These are phyloP conservation scores for Pseudozyma thailandica DNA, from an alignment of 1,284 basidiomycete species.

Conservation along the genomic window DNA sequence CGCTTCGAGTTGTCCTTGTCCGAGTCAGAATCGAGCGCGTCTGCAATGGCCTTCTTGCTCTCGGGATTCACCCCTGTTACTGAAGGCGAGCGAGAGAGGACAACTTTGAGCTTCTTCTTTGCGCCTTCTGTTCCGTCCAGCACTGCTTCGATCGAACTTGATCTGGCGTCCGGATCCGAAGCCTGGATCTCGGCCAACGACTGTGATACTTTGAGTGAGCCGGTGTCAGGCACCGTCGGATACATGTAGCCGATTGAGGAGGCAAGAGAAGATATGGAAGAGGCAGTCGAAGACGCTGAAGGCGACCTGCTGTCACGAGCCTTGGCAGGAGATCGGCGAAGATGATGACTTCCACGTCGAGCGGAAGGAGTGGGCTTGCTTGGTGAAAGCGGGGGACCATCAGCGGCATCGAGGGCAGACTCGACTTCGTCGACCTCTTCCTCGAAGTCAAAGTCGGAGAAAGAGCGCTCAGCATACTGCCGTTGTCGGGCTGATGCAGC, in stretches of 20 bases:
- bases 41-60: conserved; percentile 6
- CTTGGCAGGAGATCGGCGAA: conserved; percentile 13
- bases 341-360: conserved; percentile 10
- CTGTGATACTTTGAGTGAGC: conserved; percentile 30
- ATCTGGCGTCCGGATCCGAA: conserved; percentile 19
- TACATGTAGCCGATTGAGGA: conserved; percentile 43
- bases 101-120: conserved; percentile 23
- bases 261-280: conserved; percentile 12
- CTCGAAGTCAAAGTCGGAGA: conserved; percentile 31
- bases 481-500: conserved; percentile 28
- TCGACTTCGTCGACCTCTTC: conserved; percentile 36
- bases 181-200: conserved; percentile 35
- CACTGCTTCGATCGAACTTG: conserved; percentile 1
- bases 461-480: conserved; percentile 23
- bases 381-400: background rate
- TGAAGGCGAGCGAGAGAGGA: conserved; percentile 10
- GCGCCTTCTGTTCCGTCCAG: background rate
- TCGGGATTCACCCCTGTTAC: background rate
- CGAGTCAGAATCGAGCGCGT: conserved; percentile 10
- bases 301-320: conserved; percentile 16
- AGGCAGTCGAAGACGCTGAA: conserved; percentile 14
- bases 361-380: background rate
- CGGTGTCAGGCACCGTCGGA: conserved; percentile 29
- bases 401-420: conserved; percentile 14
- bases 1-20: conserved; percentile 10